Evolutionary conservation across 768 basidiomycete genomes (phyloP), one percentile per base, ranked within the genome.

Genomic region (Amanita pseudoporphyria): DNA sequence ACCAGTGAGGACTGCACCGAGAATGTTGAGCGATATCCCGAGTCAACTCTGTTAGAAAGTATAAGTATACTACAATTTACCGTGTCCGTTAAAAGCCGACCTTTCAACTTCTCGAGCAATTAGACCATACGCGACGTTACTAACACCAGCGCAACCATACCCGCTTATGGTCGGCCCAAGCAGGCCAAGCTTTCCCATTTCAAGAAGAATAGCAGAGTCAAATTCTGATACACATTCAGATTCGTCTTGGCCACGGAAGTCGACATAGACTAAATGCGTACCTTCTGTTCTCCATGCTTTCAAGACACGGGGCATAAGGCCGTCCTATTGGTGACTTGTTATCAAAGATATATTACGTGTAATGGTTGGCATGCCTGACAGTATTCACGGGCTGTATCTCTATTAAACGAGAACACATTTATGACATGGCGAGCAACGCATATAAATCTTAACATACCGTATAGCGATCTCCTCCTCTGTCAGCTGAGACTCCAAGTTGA

Each of bases 1-100:
- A 95, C 91, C 22, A 99, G 78, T 16, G 91, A 94, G 1, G 88
- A 91, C 64, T 98, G 95, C 3, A 98, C 95, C 14, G 93, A 96
- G 54, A 92, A 82, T 3, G 84, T 94, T 4, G 90, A 94, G 21
- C 95, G 87, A 61, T 96, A 98, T 0, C 95, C 95, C 2, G 94
- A 97, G 62, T 99, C 95, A 33, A 98, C 82, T 54, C 94, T 92
- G 57, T 0, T 45, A 16, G 32, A 45, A 30, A 13, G 45, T 28
- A 54, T 48, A 22, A 49, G n/a, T 26, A 28, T 22, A 36, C 9
- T 19, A 44, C 14, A 6, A 9, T 16, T 30, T 14, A 16, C 22
- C 5, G 30, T 50, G 24, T 47, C n/a, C 35, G 16, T 19, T 3
- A 16, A 19, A 33, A 39, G 22, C 19, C 69, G 14, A 87, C 91